A percentile compares a stretch with the other conserved stretches of the same genome.
Evolutionary conservation across 345 rosid genomes (phyloP).

Genomic region (Eucalyptus polybractea): DNA sequence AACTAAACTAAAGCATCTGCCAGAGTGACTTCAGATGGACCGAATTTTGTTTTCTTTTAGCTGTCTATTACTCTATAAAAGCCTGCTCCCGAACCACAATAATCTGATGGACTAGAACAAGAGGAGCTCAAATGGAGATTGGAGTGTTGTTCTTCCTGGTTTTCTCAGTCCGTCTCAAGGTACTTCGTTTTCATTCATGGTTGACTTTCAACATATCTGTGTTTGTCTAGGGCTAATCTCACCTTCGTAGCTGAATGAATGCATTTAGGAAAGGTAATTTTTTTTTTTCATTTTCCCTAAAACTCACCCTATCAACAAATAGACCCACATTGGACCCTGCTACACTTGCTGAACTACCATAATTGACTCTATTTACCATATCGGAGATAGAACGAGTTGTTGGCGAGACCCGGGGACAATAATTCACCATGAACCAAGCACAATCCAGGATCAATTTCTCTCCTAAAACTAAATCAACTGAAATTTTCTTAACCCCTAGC

Average conservation of each 20-base stretch:
- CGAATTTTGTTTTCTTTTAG: not conserved
- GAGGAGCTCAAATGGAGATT: not conserved
- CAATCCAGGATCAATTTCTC: too few relatives aligned
- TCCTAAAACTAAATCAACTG: too few relatives aligned
- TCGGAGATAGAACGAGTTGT: not conserved
- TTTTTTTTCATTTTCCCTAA: not conserved
- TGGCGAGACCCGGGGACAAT: too few relatives aligned
- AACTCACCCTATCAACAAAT: not conserved
- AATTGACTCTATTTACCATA: not conserved
- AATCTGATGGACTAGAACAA: not conserved
- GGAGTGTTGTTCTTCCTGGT: not conserved
- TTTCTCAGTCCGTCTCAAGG: not conserved
- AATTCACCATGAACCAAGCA: too few relatives aligned
- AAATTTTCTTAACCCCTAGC: too few relatives aligned
- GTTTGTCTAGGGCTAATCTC: not conserved
- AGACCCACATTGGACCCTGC: not conserved
- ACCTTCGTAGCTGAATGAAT: not conserved
- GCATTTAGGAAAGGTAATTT: not conserved
- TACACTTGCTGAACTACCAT: not conserved
- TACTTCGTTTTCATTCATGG: not conserved
- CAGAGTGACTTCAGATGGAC: not conserved
- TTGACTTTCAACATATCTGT: not conserved
- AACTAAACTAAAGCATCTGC: not conserved
- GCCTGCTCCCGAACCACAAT: not conserved
- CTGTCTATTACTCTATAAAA: not conserved